Conservation (phyloP, 495 filamentous ascomycete genomes). For the Wilcoxina mikolae region DNA sequence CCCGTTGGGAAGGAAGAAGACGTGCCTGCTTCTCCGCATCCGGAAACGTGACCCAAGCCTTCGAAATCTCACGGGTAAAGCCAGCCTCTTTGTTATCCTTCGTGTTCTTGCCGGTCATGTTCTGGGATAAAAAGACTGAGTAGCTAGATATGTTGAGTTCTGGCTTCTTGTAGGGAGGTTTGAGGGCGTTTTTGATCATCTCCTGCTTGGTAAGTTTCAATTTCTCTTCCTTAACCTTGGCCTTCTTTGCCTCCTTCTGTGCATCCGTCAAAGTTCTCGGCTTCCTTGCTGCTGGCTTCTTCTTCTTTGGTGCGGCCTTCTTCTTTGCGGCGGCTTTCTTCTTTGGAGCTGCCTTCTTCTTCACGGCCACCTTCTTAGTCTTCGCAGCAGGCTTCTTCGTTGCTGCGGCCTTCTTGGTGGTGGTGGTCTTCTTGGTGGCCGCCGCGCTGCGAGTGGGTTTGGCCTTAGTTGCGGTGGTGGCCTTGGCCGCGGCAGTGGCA, state of each 20-base stretch:
- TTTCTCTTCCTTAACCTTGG: neutral
- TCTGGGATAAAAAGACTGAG: too few species aligned
- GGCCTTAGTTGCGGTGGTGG: neutral
- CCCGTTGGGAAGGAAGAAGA: neutral
- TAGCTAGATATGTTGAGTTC: too few species aligned
- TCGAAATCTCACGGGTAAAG: neutral
- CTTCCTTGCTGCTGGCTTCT: too few species aligned
- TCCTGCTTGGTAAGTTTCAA: neutral
- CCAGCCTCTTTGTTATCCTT: neutral
- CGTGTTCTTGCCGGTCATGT: too few species aligned
- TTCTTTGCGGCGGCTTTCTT: neutral
- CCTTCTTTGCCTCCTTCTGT: neutral
- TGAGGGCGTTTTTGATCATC: neutral
- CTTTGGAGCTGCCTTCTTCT: neutral
- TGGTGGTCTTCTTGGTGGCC: neutral
- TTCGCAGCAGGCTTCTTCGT: neutral
- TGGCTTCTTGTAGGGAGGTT: neutral
- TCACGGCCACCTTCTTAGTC: neutral
- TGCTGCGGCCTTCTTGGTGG: neutral
- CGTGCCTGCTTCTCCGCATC: neutral
- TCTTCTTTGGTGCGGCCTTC: conserved; percentile 1
- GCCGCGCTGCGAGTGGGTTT: neutral
- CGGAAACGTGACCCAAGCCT: neutral
- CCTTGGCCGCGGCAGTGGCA: neutral
- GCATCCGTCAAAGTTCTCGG: neutral